phyloP scores from a whole-genome alignment of 2,329 filamentous ascomycete species.

The Nigrograna mackinnonii region DNA sequence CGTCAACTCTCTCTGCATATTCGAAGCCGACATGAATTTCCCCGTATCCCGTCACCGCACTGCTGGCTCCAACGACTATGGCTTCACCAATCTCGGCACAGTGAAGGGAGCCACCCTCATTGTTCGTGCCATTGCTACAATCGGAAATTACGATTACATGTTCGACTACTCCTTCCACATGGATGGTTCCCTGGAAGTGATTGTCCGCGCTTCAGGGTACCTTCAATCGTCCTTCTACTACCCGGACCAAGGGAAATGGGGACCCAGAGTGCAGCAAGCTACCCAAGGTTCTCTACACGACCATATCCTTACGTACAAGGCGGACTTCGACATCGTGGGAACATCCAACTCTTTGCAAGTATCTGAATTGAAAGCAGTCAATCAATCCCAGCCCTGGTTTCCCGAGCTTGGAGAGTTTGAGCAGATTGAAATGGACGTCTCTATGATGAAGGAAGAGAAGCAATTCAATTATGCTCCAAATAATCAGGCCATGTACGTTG shows the following conservation, averaged over 20 bases:
- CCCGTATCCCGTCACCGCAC: slow-evolving; percentile 38
- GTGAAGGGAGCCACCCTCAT: slow-evolving; percentile 39
- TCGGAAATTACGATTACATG: slow-evolving; percentile 50
- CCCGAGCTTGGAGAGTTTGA: slow-evolving; percentile 35
- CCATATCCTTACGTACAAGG: slow-evolving; percentile 47
- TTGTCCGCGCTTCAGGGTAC: slow-evolving; percentile 34
- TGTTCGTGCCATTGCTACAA: slow-evolving; percentile 43
- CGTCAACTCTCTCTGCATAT: slow-evolving; percentile 54
- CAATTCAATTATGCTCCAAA: slow-evolving; percentile 52
- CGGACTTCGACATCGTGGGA: slow-evolving; percentile 43
- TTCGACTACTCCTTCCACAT: slow-evolving; percentile 32
- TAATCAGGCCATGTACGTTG: slow-evolving; percentile 52
- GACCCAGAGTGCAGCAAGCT: slow-evolving; percentile 42
- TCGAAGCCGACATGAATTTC: slow-evolving; percentile 32
- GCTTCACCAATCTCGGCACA: slow-evolving; percentile 23
- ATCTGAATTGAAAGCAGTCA: slow-evolving; percentile 27
- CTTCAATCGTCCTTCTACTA: slow-evolving; percentile 37
- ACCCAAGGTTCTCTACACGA: slow-evolving; percentile 41
- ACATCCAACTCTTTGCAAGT: slow-evolving; percentile 39
- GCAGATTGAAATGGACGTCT: slow-evolving; percentile 33
- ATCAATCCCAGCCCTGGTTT: slow-evolving; percentile 32
- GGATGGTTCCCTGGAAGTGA: slow-evolving; percentile 39
- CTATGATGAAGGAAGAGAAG: slow-evolving; percentile 44
- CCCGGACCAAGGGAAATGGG: slow-evolving; percentile 36
- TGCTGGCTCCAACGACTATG: slow-evolving; percentile 18